phyloP scores from a whole-genome alignment of 2,329 filamentous ascomycete species.

The Clarireedia paspali region DNA sequence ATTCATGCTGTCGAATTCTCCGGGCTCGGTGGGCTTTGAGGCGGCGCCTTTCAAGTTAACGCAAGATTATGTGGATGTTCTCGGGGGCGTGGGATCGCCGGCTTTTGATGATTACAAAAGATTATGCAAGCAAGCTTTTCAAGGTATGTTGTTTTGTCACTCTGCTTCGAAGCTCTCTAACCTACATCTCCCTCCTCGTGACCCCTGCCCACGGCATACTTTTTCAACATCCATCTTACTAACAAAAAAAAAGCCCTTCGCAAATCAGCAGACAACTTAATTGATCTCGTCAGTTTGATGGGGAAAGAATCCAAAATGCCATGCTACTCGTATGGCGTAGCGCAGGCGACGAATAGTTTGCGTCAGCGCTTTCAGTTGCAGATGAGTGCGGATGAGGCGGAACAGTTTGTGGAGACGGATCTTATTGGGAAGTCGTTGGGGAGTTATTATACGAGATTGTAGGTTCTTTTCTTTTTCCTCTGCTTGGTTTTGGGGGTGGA shows the following conservation, averaged over 20 bases:
- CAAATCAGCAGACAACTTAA: slow-evolving; percentile 70
- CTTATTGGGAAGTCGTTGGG: slow-evolving; percentile 74
- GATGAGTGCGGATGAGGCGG: slow-evolving; percentile 73
- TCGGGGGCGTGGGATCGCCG: slow-evolving; percentile 63
- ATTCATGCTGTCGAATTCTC: slow-evolving; percentile 83
- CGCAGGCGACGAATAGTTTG: slow-evolving; percentile 60
- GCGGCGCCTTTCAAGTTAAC: slow-evolving; percentile 83
- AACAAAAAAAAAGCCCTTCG: slow-evolving; percentile 49
- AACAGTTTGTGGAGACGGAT: slow-evolving; percentile 73
- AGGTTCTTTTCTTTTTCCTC: slow-evolving; percentile 32
- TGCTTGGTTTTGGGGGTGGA: background rate
- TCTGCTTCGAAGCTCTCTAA: too few species aligned
- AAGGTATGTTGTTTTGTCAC: slow-evolving; percentile 43
- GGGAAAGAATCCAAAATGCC: slow-evolving; percentile 77
- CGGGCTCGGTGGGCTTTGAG: slow-evolving; percentile 77
- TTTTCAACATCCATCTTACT: background rate
- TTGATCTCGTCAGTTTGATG: slow-evolving; percentile 80
- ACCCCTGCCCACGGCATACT: too few species aligned
- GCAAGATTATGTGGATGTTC: slow-evolving; percentile 76
- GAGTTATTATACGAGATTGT: slow-evolving; percentile 83
- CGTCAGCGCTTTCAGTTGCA: slow-evolving; percentile 74
- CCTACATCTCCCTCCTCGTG: too few species aligned
- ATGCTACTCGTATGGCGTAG: slow-evolving; percentile 69
- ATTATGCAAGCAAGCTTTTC: slow-evolving; percentile 76
- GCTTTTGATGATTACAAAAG: slow-evolving; percentile 71